A percentile compares a stretch with the other conserved stretches of the same genome.
Evolutionary conservation across 805 yeast species (phyloP).

Genomic region (Suhomyces tanzawaensis): DNA sequence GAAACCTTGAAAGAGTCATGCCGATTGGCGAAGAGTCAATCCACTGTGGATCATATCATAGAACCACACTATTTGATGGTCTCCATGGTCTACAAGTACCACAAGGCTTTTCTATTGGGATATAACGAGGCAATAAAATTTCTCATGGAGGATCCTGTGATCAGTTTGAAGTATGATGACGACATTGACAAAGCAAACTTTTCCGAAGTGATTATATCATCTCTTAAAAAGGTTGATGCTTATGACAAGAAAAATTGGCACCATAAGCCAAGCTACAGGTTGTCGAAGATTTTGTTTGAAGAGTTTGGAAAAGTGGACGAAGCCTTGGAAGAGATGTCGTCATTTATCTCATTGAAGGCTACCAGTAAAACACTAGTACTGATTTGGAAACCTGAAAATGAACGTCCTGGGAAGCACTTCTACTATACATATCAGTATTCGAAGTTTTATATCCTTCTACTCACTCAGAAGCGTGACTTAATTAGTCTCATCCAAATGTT

Average conservation of each 20-base stretch:
- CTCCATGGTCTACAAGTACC: conserved; percentile 57
- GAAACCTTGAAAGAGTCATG: conserved; percentile 47
- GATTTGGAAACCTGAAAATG: conserved; percentile 92
- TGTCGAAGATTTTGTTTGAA: conserved; percentile 60
- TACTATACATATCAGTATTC: conserved; percentile 72
- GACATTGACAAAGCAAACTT: conserved; percentile 17
- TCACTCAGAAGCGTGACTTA: conserved; percentile 54
- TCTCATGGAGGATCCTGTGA: conserved; percentile 38
- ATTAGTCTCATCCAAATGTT: conserved; percentile 57
- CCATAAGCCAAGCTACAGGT: conserved; percentile 74
- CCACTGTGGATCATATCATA: conserved; percentile 53
- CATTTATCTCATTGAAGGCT: conserved; percentile 62
- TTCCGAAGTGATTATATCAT: conserved; percentile 38
- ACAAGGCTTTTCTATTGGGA: conserved; percentile 32
- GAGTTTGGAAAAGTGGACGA: conserved; percentile 49
- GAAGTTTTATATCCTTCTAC: conserved; percentile 55
- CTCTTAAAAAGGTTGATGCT: conserved; percentile 46
- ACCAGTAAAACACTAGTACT: conserved; percentile 69
- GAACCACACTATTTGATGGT: conserved; percentile 78
- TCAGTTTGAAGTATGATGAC: conserved; percentile 8
- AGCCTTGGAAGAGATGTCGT: conserved; percentile 65
- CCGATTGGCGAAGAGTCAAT: conserved; percentile 32
- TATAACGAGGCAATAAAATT: conserved; percentile 36
- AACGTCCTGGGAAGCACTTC: conserved; percentile 91
- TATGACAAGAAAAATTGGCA: conserved; percentile 89